Conservation (phyloP, 352 stramenopile species). For the Pythium myriotylum region DNA sequence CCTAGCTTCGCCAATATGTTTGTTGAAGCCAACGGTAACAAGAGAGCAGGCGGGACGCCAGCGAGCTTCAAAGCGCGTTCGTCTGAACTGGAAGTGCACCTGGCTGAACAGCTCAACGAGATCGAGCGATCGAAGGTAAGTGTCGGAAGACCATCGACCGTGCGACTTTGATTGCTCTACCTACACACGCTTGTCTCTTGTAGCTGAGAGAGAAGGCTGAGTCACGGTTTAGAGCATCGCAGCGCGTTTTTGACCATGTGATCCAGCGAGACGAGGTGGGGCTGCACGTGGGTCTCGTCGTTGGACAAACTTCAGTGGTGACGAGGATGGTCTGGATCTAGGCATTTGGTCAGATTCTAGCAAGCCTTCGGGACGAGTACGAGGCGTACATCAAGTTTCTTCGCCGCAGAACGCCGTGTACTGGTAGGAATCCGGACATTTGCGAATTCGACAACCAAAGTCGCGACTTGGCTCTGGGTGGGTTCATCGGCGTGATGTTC, state of each 20-base stretch:
- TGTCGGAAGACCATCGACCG: no score
- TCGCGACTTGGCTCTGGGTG: conserved; percentile 31
- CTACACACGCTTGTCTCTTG: background rate
- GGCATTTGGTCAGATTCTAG: conserved; percentile 55
- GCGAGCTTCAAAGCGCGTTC: conserved; percentile 50
- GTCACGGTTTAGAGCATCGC: conserved; percentile 52
- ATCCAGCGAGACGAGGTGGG: conserved; percentile 64
- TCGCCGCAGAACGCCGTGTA: conserved; percentile 27
- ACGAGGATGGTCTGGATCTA: no score
- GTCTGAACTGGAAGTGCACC: conserved; percentile 63
- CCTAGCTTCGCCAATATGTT: conserved; percentile 24
- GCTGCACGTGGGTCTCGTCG: background rate
- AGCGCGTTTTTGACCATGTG: conserved; percentile 50
- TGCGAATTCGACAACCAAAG: conserved; percentile 25
- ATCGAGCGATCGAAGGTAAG: conserved; percentile 65
- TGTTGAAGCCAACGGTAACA: conserved; percentile 16
- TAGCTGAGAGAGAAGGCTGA: conserved; percentile 62
- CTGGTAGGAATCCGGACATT: background rate
- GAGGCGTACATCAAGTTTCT: conserved; percentile 46
- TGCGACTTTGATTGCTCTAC: no score
- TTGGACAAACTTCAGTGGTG: no score
- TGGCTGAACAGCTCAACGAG: conserved; percentile 64
- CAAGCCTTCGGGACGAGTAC: conserved; percentile 67
- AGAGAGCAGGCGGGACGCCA: conserved; percentile 12
- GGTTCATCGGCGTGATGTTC: background rate